Evolutionary conservation across 2,329 filamentous ascomycete species (phyloP), one percentile per base, ranked within the genome.

Genomic region (Stagonosporopsis tanaceti): DNA sequence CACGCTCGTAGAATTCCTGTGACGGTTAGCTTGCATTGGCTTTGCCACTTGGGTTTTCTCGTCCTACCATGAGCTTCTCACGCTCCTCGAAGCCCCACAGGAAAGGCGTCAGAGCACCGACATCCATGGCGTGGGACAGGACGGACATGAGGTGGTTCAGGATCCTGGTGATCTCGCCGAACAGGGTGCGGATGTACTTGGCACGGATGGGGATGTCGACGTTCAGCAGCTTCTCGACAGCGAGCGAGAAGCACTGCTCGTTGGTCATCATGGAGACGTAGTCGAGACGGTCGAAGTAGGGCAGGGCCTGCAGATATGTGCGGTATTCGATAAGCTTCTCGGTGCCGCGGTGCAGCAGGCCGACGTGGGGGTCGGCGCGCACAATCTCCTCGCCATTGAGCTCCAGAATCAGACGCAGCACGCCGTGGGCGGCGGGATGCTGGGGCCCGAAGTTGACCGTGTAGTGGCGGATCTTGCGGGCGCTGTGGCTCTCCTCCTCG

Each of bases 211-310:
- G 95, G 63, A 99, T 91, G 77, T 99, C 96, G 65, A 99, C 84
- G 79, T 99, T 99, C 72, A 99, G 84, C 60, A 99, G 85, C 85
- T 99, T 99, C 86, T 99, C 95, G 53, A 98, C 94, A 20, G 93
- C 95, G 66, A 99, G 85, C 35, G 93, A 88, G 80, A 92, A 99
- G 76, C 93, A 97, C 81, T 99, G 95, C 85, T 99, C 95, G 80
- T 99, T 99, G 73, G 95, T 99, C 95, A 99, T 99, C 96, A 99
- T 99, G 73, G 93, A 97, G 69, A 97, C 93, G 79, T 99, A 99
- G 81, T 99, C 95, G 78, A 99, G 85, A 70, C 95, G 92, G 81
- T 99, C 95, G 77, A 99, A 99, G 84, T 99, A 99, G 54, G 95
- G 95, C 75, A 99, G 84, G 56, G 95, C 95, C 84, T 99, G 95